Conservation (phyloP, 2,329 filamentous ascomycete species). For the Elsinoe fawcettii region DNA sequence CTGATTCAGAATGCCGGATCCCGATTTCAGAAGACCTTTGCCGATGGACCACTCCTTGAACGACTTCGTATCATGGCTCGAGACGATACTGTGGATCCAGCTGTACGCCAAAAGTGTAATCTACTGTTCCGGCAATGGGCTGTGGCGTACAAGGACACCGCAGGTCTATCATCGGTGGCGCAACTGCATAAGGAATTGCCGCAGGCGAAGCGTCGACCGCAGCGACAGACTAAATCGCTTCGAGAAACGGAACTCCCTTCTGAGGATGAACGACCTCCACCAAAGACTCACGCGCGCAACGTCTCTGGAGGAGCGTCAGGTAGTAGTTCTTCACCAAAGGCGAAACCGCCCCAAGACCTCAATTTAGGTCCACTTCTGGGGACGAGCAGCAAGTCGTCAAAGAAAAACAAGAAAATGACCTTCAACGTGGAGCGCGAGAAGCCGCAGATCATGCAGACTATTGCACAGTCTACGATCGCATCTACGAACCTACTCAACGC, state of each 20-base stretch:
- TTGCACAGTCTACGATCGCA: conserved; percentile 81
- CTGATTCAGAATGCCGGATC: conserved; percentile 90
- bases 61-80: conserved; percentile 80
- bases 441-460: conserved; percentile 75
- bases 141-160: conserved; percentile 67
- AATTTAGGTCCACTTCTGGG: conserved; percentile 24
- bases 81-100: conserved; percentile 72
- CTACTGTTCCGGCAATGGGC: conserved; percentile 84
- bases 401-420: conserved; percentile 46
- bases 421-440: conserved; percentile 87
- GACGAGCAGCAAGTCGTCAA: conserved; percentile 25
- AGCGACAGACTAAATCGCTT: conserved; percentile 67
- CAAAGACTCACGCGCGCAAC: conserved; percentile 19
- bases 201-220: conserved; percentile 57
- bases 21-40: conserved; percentile 78
- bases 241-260: conserved; percentile 61
- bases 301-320: conserved; percentile 15
- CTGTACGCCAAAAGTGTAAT: conserved; percentile 83
- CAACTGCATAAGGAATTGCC: conserved; percentile 65
- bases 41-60: conserved; percentile 85
- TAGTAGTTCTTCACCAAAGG: conserved; percentile 29
- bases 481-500: conserved; percentile 86
- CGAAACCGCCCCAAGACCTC: conserved; percentile 26
- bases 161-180: conserved; percentile 73
- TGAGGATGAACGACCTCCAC: conserved; percentile 32